Percentiles rank a stretch among this genome's conserved stretches.
Evolutionary conservation across 1,284 basidiomycete genomes (phyloP).

Genomic region (Cutaneotrichosporon spelunceum): DNA sequence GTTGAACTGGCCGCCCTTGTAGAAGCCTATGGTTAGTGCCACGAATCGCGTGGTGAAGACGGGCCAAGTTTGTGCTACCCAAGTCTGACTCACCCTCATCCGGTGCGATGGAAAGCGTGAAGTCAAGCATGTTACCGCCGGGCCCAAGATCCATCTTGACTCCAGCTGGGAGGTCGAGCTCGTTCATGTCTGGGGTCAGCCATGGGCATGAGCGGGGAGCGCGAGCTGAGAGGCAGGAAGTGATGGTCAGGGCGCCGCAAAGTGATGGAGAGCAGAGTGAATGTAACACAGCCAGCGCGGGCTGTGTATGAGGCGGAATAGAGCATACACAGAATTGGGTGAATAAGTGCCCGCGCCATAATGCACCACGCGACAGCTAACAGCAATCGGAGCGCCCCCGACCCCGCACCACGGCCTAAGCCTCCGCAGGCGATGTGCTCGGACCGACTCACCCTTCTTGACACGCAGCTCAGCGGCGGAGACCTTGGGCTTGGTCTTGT

Average conservation of each 20-base stretch:
- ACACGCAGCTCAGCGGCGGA: constrained; percentile 96
- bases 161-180: constrained; percentile 90
- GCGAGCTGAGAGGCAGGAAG: background rate
- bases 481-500: constrained; percentile 94
- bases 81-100: constrained; percentile 73
- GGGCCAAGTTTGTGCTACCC: background rate
- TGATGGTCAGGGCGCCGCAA: background rate
- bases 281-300: too few species aligned
- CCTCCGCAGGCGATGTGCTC: background rate
- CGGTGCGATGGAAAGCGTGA: constrained; percentile 88
- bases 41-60: background rate
- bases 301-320: too few species aligned
- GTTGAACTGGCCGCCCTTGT: constrained; percentile 86
- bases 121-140: constrained; percentile 90
- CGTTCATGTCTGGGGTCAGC: constrained; percentile 73
- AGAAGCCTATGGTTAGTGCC: constrained; percentile 72
- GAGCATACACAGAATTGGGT: too few species aligned
- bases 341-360: too few species aligned
- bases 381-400: too few species aligned
- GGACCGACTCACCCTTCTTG: constrained; percentile 77
- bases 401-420: background rate
- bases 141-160: constrained; percentile 95
- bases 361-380: too few species aligned
- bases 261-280: too few species aligned
- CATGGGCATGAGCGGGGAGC: background rate